Percentiles rank a stretch among this genome's conserved stretches.
Evolutionary conservation across 2,329 filamentous ascomycete species (phyloP).

Genomic region (Rutstroemia sp.): DNA sequence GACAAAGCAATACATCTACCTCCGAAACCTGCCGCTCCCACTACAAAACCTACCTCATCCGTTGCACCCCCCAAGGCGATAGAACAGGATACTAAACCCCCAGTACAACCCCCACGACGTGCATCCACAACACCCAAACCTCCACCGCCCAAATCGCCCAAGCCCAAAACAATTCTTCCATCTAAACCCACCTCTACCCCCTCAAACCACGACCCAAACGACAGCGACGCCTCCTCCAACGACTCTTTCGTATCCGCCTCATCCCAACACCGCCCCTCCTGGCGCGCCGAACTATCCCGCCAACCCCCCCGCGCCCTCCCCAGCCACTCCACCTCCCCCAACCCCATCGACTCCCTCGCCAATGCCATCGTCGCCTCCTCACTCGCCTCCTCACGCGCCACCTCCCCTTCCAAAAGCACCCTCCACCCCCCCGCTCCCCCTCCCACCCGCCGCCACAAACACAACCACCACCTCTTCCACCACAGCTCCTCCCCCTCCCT

Average conservation of each 20-base stretch:
- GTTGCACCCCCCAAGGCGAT: not conserved
- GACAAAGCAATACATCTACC: not conserved
- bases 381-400: conserved; percentile 55
- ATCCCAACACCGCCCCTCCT: conserved; percentile 17
- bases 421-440: conserved; percentile 25
- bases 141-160: not conserved
- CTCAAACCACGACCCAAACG: conserved; percentile 11
- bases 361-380: conserved; percentile 70
- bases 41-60: not conserved
- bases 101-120: not conserved
- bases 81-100: no score
- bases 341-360: conserved; percentile 52
- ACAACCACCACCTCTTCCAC: conserved; percentile 33
- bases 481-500: conserved; percentile 16
- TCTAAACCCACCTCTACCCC: conserved; percentile 3
- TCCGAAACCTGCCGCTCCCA: not conserved
- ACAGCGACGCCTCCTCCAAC: conserved; percentile 21
- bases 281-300: conserved; percentile 21
- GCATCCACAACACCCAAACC: conserved; percentile 1
- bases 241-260: conserved; percentile 31
- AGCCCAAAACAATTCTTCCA: conserved; percentile 4
- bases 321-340: conserved; percentile 14
- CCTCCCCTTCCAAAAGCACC: conserved; percentile 28
- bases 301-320: conserved; percentile 11
- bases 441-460: conserved; percentile 22